These are phyloP conservation scores for Trichophyton verrucosum DNA, from an alignment of 2,329 filamentous ascomycete species.

Conservation along the genomic window DNA sequence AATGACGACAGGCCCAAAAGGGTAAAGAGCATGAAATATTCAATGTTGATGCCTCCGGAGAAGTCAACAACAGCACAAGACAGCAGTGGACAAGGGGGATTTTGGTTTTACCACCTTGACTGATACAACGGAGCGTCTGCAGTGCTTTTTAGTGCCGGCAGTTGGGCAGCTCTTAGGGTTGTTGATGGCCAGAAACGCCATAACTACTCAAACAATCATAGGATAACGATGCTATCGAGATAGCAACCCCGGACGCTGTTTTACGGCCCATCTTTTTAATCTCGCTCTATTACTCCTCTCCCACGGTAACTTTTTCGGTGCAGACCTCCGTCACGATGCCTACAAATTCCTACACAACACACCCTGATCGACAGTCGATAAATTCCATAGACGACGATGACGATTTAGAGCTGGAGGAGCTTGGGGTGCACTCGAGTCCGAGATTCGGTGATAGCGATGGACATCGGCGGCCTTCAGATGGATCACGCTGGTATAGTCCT, in stretches of 20 bases:
- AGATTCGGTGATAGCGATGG: slow-evolving; percentile 16
- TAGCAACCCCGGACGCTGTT: background rate
- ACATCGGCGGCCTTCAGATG: slow-evolving; percentile 11
- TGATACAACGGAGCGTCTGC: too few relatives aligned
- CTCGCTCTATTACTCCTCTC: background rate
- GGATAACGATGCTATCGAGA: background rate
- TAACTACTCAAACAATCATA: background rate
- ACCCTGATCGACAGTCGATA: slow-evolving; percentile 23
- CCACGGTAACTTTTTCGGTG: background rate
- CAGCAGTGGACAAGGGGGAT: too few relatives aligned
- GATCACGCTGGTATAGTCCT: slow-evolving; percentile 21
- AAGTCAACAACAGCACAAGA: background rate
- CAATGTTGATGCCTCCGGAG: background rate
- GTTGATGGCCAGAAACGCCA: background rate
- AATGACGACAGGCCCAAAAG: background rate
- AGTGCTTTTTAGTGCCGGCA: background rate
- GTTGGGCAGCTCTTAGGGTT: background rate
- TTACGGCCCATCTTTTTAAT: background rate
- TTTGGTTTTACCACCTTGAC: too few relatives aligned
- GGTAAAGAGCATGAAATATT: background rate
- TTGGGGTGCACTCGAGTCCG: slow-evolving; percentile 26
- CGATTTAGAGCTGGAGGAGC: slow-evolving; percentile 36
- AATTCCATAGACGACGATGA: slow-evolving; percentile 26
- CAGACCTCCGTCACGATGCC: slow-evolving; percentile 2
- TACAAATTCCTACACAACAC: slow-evolving; percentile 20